Evolutionary conservation across 352 stramenopile genomes (phyloP).

Genomic region (Phytopythium mirpurense): DNA sequence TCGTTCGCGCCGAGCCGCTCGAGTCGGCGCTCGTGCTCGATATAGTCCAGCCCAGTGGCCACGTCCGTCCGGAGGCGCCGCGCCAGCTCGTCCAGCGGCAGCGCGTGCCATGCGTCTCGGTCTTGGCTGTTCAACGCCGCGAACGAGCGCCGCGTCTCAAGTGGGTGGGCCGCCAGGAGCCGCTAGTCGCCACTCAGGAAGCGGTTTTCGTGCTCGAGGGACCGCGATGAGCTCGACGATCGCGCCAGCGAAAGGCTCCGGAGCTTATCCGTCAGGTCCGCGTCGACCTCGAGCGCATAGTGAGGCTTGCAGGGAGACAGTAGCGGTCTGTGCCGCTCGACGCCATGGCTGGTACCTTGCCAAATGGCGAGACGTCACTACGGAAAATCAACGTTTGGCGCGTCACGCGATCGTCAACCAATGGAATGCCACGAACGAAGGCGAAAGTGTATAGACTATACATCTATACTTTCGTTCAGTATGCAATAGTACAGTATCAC

Average conservation of each 20-base stretch:
- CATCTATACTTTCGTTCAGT: no score
- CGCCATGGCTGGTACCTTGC: not conserved
- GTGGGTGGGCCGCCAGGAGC: not conserved
- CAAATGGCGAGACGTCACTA: no score
- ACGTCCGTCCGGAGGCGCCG: not conserved
- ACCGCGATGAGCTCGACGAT: not conserved
- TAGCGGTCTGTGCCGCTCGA: not conserved
- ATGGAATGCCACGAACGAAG: no score
- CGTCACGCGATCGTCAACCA: not conserved
- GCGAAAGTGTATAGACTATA: no score
- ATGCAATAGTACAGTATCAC: no score
- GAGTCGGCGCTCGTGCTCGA: slow-evolving; percentile 12
- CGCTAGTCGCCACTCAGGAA: not conserved
- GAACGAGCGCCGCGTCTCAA: not conserved
- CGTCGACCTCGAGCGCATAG: not conserved
- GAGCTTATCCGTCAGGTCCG: not conserved
- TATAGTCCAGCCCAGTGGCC: not conserved
- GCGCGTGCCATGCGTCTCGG: not conserved
- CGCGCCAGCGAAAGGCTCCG: not conserved
- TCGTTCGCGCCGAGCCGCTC: slow-evolving; percentile 37
- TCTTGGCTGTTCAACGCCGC: not conserved
- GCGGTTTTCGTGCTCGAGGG: not conserved
- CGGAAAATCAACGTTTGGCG: no score
- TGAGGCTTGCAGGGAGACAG: not conserved
- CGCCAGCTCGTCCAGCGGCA: not conserved